Evolutionary conservation across 805 yeast genomes (phyloP).

Genomic region (Candida quercuum): DNA sequence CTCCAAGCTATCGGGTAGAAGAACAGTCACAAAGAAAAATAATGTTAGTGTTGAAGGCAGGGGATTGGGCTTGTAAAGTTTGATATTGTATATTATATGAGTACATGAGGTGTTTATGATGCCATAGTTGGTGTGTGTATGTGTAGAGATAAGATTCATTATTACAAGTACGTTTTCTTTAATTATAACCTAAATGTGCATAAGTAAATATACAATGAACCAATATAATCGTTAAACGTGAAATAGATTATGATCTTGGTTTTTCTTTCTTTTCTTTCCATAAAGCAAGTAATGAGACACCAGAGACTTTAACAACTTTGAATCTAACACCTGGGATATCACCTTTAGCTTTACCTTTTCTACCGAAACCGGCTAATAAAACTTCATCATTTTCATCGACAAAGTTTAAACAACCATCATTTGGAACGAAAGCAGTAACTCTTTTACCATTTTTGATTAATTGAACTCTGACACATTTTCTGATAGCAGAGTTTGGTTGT

Average conservation of each 20-base stretch:
- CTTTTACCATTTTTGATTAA: slow-evolving; percentile 99
- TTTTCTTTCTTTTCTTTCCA: slow-evolving; percentile 99
- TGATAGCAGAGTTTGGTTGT: slow-evolving; percentile 99
- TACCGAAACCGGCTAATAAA: slow-evolving; percentile 99
- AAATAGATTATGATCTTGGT: slow-evolving; percentile 86
- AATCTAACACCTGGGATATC: slow-evolving; percentile 99
- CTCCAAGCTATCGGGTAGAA: slow-evolving; percentile 28
- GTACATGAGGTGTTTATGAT: no score
- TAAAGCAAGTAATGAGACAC: slow-evolving; percentile 98
- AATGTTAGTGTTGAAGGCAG: slow-evolving; percentile 69
- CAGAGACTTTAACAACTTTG: slow-evolving; percentile 99
- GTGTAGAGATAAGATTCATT: slow-evolving; percentile 1
- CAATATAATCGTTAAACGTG: slow-evolving; percentile 2
- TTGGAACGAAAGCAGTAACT: slow-evolving; percentile 99
- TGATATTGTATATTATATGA: background rate
- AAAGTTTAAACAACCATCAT: slow-evolving; percentile 99
- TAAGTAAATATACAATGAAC: slow-evolving; percentile 21
- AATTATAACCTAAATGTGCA: slow-evolving; percentile 21
- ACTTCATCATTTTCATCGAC: slow-evolving; percentile 99
- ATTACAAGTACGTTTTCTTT: slow-evolving; percentile 2
- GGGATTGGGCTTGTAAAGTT: slow-evolving; percentile 8
- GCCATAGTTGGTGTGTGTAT: no score
- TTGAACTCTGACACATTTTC: slow-evolving; percentile 99
- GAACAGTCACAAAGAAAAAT: slow-evolving; percentile 40
- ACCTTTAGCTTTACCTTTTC: slow-evolving; percentile 99